Percentiles rank a stretch among this genome's conserved stretches.
These are phyloP conservation scores for Monosporascus ibericus DNA, from an alignment of 2,329 filamentous ascomycete species.

Conservation along the genomic window DNA sequence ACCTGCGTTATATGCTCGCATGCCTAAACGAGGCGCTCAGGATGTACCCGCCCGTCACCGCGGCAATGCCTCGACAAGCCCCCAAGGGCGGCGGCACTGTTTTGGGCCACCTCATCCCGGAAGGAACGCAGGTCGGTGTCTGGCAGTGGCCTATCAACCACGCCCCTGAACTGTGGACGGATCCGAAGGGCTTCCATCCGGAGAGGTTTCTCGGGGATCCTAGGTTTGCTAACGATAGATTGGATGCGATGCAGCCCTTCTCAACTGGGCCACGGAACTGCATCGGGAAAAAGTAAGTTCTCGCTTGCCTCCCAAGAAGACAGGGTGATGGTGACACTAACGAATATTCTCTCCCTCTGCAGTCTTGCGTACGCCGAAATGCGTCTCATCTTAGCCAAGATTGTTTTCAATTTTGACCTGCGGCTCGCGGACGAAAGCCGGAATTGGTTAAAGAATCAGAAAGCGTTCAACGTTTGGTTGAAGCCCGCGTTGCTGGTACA, in stretches of 20 bases:
- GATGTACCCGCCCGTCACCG: constrained; percentile 26
- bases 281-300: constrained; percentile 15
- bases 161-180: constrained; percentile 10
- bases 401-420: neutral
- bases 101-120: constrained; percentile 14
- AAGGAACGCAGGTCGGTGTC: constrained; percentile 1
- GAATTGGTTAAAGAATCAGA: neutral
- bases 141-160: neutral
- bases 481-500: neutral
- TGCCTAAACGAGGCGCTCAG: constrained; percentile 30
- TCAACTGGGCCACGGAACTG: constrained; percentile 15
- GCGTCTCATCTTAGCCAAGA: neutral
- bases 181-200: constrained; percentile 14
- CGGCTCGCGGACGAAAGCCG: neutral
- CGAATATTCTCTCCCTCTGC: neutral
- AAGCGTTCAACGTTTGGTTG: neutral
- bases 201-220: constrained; percentile 15
- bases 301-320: neutral
- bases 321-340: neutral
- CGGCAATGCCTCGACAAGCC: constrained; percentile 19
- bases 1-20: constrained; percentile 27
- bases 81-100: constrained; percentile 9
- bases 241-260: constrained; percentile 19
- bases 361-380: neutral
- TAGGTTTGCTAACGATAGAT: constrained; percentile 2